These are phyloP conservation scores for Aspergillus sclerotiicarbonarius DNA, from an alignment of 495 filamentous ascomycete species.

Conservation along the genomic window DNA sequence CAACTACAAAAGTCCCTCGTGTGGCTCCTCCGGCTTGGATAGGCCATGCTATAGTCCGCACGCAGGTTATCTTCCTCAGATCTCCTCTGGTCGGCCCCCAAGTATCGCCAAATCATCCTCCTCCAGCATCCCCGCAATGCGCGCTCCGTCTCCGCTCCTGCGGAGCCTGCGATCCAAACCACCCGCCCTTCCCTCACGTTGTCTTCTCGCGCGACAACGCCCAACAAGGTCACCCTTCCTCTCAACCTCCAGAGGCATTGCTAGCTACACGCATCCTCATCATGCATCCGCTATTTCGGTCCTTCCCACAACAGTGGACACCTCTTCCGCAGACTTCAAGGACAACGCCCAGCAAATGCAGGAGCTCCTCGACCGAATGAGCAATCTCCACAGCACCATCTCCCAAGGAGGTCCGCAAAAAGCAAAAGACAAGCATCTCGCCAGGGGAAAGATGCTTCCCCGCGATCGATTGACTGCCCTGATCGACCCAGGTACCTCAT, in stretches of 20 bases:
- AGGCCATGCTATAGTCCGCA: neutral
- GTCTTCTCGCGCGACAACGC: conserved; percentile 2
- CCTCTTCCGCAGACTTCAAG: conserved; percentile 70
- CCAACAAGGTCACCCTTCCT: neutral
- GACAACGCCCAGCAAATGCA: conserved; percentile 81
- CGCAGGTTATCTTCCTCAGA: neutral
- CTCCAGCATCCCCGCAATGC: conserved; percentile 34
- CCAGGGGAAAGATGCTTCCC: conserved; percentile 89
- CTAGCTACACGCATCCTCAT: conserved; percentile 59
- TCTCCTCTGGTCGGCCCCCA: neutral
- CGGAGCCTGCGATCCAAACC: conserved; percentile 30
- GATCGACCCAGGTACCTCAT: conserved; percentile 84
- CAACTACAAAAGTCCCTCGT: neutral
- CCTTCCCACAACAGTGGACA: conserved; percentile 73
- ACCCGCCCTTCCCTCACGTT: conserved; percentile 13
- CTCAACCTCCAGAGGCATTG: conserved; percentile 9
- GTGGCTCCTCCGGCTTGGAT: neutral
- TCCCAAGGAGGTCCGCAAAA: conserved; percentile 77
- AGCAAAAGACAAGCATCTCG: conserved; percentile 84
- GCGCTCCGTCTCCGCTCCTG: conserved; percentile 37
- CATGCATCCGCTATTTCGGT: conserved; percentile 75
- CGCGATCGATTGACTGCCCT: conserved; percentile 85
- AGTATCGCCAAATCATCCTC: neutral
- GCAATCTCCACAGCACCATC: conserved; percentile 65
- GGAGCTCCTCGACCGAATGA: conserved; percentile 63